phyloP scores from a whole-genome alignment of 495 filamentous ascomycete genomes.

The Chaetomium tenue region DNA sequence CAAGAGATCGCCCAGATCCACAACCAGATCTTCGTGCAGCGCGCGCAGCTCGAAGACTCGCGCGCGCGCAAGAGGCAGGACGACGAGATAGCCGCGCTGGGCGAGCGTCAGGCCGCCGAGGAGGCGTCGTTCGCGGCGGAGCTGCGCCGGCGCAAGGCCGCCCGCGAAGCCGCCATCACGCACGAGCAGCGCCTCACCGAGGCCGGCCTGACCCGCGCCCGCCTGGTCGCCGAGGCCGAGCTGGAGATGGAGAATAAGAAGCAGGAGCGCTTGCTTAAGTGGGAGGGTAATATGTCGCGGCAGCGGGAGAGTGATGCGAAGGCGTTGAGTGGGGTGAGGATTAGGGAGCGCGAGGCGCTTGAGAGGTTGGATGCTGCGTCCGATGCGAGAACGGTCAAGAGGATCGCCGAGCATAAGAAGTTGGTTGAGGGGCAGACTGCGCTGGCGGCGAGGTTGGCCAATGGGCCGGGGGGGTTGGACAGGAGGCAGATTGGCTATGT shows the following conservation, averaged over 20 bases:
- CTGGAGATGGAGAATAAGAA: slow-evolving; percentile 39
- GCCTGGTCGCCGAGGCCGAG: slow-evolving; percentile 43
- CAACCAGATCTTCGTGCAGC: slow-evolving; percentile 42
- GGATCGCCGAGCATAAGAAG: slow-evolving; percentile 47
- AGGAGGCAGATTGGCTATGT: slow-evolving; percentile 49
- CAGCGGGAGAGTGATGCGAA: slow-evolving; percentile 40
- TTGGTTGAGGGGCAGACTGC: slow-evolving; percentile 46
- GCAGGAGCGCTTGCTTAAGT: slow-evolving; percentile 37
- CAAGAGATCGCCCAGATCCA: slow-evolving; percentile 46
- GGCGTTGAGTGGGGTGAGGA: slow-evolving; percentile 42
- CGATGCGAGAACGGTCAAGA: slow-evolving; percentile 36
- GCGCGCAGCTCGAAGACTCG: slow-evolving; percentile 48
- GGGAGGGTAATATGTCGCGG: slow-evolving; percentile 38
- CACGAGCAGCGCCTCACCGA: slow-evolving; percentile 44
- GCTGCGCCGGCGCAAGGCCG: slow-evolving; percentile 29
- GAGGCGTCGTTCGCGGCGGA: slow-evolving; percentile 30
- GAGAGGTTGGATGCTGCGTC: slow-evolving; percentile 40
- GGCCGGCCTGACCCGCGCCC: slow-evolving; percentile 39
- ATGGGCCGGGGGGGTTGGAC: slow-evolving; percentile 29
- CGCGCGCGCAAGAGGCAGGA: slow-evolving; percentile 40
- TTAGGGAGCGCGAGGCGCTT: slow-evolving; percentile 45
- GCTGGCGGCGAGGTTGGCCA: slow-evolving; percentile 41
- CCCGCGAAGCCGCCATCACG: slow-evolving; percentile 33
- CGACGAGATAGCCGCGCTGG: slow-evolving; percentile 37
- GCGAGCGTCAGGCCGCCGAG: slow-evolving; percentile 35